phyloP scores from a whole-genome alignment of 2,329 filamentous ascomycete genomes.

The Trichoderma sp. region DNA sequence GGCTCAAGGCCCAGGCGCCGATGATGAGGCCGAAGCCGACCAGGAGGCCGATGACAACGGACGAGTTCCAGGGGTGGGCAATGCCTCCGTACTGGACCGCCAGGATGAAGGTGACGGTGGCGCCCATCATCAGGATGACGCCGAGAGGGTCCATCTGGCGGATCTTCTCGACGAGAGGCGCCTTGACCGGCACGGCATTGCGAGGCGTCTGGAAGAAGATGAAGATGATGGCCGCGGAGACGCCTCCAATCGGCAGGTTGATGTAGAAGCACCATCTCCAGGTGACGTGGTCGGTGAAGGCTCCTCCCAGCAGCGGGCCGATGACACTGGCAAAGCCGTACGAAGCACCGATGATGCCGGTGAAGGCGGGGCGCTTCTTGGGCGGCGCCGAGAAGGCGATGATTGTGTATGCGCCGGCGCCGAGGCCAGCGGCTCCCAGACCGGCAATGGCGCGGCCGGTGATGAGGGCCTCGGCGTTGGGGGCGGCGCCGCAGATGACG shows the following conservation, averaged over 20 bases:
- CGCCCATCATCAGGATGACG: constrained; percentile 47
- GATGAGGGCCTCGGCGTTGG: constrained; percentile 51
- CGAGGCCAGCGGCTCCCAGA: constrained; percentile 50
- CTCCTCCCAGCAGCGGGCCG: constrained; percentile 42
- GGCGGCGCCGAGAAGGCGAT: constrained; percentile 47
- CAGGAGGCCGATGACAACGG: constrained; percentile 46
- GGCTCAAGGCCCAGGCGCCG: constrained; percentile 39
- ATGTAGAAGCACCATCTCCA: constrained; percentile 48
- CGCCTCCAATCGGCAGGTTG: constrained; percentile 41
- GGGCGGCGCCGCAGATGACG: constrained; percentile 51
- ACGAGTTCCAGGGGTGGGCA: constrained; percentile 45
- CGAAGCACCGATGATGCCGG: constrained; percentile 42
- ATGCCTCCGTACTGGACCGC: constrained; percentile 52
- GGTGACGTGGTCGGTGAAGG: constrained; percentile 41
- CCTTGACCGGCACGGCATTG: constrained; percentile 41
- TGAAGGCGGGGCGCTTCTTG: constrained; percentile 40
- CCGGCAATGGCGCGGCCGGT: constrained; percentile 52
- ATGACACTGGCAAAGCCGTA: constrained; percentile 42
- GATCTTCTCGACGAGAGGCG: constrained; percentile 47
- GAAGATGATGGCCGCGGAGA: constrained; percentile 41
- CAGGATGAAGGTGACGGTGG: constrained; percentile 47
- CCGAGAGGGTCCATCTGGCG: constrained; percentile 52
- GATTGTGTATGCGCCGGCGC: constrained; percentile 52
- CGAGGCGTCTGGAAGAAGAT: constrained; percentile 47
- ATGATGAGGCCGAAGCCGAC: constrained; percentile 43